phyloP scores from a whole-genome alignment of 495 filamentous ascomycete genomes.

The Xylaria sp. region DNA sequence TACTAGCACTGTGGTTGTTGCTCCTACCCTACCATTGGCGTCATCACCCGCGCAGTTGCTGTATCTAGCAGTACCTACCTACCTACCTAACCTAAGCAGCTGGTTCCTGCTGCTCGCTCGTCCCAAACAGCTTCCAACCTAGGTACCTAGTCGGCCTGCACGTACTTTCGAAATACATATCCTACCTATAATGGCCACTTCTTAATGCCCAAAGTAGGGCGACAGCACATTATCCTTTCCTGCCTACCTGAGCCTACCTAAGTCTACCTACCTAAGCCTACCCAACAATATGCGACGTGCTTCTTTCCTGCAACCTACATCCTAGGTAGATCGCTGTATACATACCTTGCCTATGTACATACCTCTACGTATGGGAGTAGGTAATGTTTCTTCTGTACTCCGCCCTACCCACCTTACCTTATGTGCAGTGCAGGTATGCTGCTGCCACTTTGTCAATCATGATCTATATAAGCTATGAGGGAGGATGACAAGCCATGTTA shows the following conservation, averaged over 20 bases:
- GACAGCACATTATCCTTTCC: neutral
- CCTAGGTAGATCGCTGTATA: neutral
- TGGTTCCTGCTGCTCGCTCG: neutral
- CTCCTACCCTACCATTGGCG: constrained; percentile 6
- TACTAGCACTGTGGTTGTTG: neutral
- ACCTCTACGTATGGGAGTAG: neutral
- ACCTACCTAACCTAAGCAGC: no score
- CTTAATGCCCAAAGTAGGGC: neutral
- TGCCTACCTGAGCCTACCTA: no score
- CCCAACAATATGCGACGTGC: neutral
- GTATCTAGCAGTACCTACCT: neutral
- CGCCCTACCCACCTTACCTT: neutral
- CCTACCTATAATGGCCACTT: neutral
- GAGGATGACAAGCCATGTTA: neutral
- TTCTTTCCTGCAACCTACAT: neutral
- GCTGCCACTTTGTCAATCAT: neutral
- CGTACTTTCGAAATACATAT: neutral
- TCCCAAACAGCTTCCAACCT: neutral
- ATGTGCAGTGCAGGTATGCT: neutral
- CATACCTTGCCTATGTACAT: no score
- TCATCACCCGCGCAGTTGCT: constrained; percentile 17
- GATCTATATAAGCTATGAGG: neutral
- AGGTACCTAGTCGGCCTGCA: neutral
- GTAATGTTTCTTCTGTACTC: no score
- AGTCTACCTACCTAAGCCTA: no score